Base-by-base conservation (phyloP, 257 asterid species). In the Scutellaria baicalensis region DNA sequence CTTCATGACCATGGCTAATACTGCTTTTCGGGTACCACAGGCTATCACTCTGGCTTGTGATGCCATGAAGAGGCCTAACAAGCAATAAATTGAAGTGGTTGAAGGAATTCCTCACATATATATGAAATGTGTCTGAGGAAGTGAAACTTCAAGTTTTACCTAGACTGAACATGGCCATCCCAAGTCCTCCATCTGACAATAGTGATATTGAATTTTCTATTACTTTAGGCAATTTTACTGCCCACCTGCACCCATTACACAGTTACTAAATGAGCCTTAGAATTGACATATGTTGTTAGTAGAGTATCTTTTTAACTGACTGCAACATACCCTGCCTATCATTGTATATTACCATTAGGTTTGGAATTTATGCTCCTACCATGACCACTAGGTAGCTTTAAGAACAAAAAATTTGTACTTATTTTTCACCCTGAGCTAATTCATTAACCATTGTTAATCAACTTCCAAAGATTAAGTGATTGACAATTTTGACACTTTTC, bases 131-230 rank as follows among this genome's bases (percentile, higher is more conserved):
- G 49, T 62, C 66, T 66, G 60, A 66, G 61, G 23, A 66, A 39
- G 64, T 52, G 60, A n/a, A 60, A 51, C 74, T 56, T 70, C 27
- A 66, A 6, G 66, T 58, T 63, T 44, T 77, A 91, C 97, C 96
- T 90, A 92, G 75, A 86, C 98, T 90, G 88, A 92, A 92, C 96
- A 90, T 88, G 66, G 98, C 96, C 98, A 92, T 92, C 69, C 98
- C 98, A 27, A 92, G 91, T 43, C 98, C 98, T 65, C 98, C 98
- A 55, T 92, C 89, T 18, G 97, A 82, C 69, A 92, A 58, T 66
- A 90, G 71, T 48, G 86, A 69, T 69, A 92, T 69, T 33, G 98
- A 90, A 65, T 63, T 52, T 21, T 85, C 89, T 21, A 92, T 80
- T 56, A 85, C 71, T 68, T 72, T 77, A 43, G 98, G 97, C 78